Evolutionary conservation across 73 alveolate species (phyloP).

Genomic region (Paramecium biaurelia): DNA sequence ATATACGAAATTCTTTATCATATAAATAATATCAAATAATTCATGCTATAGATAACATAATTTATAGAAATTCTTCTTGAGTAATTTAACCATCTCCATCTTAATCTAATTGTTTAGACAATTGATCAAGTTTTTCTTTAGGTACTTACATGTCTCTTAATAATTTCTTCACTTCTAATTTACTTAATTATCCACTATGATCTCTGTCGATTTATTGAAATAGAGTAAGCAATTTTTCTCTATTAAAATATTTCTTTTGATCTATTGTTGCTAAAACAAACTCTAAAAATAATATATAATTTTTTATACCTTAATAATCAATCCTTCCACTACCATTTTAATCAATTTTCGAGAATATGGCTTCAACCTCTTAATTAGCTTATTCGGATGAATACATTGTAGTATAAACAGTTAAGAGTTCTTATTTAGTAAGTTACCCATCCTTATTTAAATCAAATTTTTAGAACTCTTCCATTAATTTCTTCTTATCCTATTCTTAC

Average conservation of each 20-base stretch:
- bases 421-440: not conserved
- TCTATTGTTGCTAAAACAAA: not conserved
- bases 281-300: not conserved
- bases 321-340: conserved; percentile 28
- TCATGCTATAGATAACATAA: conserved; percentile 20
- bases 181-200: conserved; percentile 43
- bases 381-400: not conserved
- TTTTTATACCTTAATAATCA: conserved; percentile 7
- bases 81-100: conserved; percentile 36
- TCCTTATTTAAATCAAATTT: conserved; percentile 29
- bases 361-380: conserved; percentile 11
- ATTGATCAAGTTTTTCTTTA: not conserved
- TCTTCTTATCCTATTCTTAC: not conserved
- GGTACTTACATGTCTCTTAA: conserved; percentile 32
- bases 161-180: not conserved
- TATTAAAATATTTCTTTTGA: not conserved
- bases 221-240: not conserved
- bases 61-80: conserved; percentile 12
- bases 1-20: not conserved
- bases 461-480: not conserved
- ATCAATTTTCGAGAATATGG: conserved; percentile 20
- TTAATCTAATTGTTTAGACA: not conserved
- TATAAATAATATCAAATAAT: not conserved
- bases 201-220: conserved; percentile 13
- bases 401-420: conserved; percentile 10